A percentile compares a stretch with the other conserved stretches of the same genome.
Evolutionary conservation across 1,284 basidiomycete species (phyloP).

Genomic region (Boletellus deceptivus): DNA sequence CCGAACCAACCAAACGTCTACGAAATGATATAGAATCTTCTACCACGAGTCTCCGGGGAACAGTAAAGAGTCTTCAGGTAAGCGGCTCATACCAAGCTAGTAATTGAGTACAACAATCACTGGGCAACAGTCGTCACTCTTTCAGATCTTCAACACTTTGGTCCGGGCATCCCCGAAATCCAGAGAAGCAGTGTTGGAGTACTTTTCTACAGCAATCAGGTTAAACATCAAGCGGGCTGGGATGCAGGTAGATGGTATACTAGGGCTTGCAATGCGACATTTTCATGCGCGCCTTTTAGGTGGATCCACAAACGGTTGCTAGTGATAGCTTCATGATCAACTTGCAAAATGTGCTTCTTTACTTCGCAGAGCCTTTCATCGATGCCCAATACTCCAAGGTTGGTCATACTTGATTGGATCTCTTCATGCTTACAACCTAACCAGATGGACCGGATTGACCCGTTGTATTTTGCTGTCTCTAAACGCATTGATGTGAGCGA

Average conservation of each 20-base stretch:
- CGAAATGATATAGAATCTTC: conserved; percentile 81
- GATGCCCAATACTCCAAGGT: conserved; percentile 90
- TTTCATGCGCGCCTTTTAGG: conserved; percentile 39
- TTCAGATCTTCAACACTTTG: conserved; percentile 86
- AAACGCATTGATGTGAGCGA: conserved; percentile 74
- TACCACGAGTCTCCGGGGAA: conserved; percentile 77
- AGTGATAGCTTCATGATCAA: conserved; percentile 95
- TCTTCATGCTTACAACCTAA: conserved; percentile 9
- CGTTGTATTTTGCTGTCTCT: conserved; percentile 75
- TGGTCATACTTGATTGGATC: conserved; percentile 9
- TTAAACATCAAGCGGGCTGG: conserved; percentile 87
- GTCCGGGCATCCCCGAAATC: conserved; percentile 80
- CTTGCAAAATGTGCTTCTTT: conserved; percentile 76
- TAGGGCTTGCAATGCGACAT: background rate
- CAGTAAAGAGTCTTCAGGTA: conserved; percentile 80
- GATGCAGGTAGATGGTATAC: conserved; percentile 60
- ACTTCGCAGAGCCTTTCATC: conserved; percentile 96
- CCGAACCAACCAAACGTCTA: conserved; percentile 76
- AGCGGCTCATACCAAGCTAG: background rate
- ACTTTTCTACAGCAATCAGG: conserved; percentile 73
- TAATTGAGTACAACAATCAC: conserved; percentile 5
- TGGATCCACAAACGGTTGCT: conserved; percentile 83
- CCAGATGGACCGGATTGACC: conserved; percentile 90
- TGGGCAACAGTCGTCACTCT: conserved; percentile 63
- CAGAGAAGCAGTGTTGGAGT: conserved; percentile 83